Conservation (phyloP, 73 alveolate genomes). For the Blepharisma japonicum region DNA sequence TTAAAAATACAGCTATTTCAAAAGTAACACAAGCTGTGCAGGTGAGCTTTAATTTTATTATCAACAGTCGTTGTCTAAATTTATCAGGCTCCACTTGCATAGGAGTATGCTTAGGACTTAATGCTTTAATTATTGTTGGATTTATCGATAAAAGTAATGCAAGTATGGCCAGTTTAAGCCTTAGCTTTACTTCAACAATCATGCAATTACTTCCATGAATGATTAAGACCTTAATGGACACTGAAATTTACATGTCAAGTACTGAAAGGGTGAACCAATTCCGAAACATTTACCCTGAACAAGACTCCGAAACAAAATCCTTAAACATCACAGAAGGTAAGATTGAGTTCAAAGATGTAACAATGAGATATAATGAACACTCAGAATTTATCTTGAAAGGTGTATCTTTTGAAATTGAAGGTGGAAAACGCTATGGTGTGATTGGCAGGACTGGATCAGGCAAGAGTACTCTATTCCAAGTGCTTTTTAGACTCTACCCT, state of each 20-base stretch:
- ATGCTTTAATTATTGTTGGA: not conserved
- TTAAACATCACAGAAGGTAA: conserved; percentile 38
- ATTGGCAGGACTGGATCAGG: conserved; percentile 90
- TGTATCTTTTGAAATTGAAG: conserved; percentile 59
- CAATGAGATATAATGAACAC: conserved; percentile 78
- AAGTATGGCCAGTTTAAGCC: not conserved
- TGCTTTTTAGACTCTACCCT: conserved; percentile 67
- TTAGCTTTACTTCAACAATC: not conserved
- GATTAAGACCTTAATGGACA: not conserved
- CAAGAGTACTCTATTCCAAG: conserved; percentile 68
- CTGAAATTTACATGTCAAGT: not conserved
- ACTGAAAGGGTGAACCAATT: conserved; percentile 5
- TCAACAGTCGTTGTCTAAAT: no score
- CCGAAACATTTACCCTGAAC: conserved; percentile 7
- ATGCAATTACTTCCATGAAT: not conserved
- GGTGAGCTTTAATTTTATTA: no score
- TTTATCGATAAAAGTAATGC: not conserved
- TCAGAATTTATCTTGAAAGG: conserved; percentile 77
- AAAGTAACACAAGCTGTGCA: no score
- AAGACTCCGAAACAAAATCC: not conserved
- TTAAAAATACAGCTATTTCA: no score
- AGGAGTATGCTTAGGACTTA: conserved; percentile 55
- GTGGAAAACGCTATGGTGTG: conserved; percentile 72
- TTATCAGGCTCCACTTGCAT: not conserved
- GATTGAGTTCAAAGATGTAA: conserved; percentile 63